These are phyloP conservation scores for Acidomyces sp. DNA, from an alignment of 495 filamentous ascomycete species.

Conservation along the genomic window DNA sequence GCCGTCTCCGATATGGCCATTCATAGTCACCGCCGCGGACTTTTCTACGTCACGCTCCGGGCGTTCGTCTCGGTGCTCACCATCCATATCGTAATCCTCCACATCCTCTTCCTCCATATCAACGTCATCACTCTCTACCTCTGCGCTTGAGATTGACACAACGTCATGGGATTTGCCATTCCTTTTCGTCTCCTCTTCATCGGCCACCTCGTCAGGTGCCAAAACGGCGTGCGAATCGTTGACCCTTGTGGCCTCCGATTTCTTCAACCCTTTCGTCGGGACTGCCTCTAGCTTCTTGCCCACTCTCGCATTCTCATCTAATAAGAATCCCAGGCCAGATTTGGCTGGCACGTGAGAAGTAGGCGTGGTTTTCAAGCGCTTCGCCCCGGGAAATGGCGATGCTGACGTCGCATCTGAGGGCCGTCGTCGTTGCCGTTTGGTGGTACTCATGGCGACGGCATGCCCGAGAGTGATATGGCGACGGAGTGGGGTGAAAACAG, in stretches of 20 bases:
- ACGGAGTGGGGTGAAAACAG: neutral
- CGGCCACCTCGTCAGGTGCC: conserved; percentile 11
- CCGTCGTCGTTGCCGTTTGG: conserved; percentile 14
- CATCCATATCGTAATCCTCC: conserved; percentile 24
- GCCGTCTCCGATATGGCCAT: conserved; percentile 16
- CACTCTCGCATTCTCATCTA: conserved; percentile 12
- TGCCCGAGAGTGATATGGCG: neutral
- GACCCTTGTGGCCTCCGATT: conserved; percentile 46
- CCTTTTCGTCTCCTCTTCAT: conserved; percentile 21
- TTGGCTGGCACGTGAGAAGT: conserved; percentile 16
- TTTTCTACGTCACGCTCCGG: conserved; percentile 16
- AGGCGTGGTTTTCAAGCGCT: conserved; percentile 11
- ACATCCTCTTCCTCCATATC: conserved; percentile 24
- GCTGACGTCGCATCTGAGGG: conserved; percentile 11
- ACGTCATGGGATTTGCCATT: conserved; percentile 19
- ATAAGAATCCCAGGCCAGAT: conserved; percentile 12
- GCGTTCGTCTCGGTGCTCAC: neutral
- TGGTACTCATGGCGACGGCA: conserved; percentile 17
- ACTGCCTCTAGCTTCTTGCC: conserved; percentile 16
- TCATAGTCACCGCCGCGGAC: too few species aligned
- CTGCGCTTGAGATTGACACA: conserved; percentile 44
- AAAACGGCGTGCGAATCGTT: conserved; percentile 66
- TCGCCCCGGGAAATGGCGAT: conserved; percentile 10
- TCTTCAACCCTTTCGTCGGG: conserved; percentile 33
- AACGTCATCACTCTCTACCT: conserved; percentile 9